These are phyloP conservation scores for Phytophthora macrochlamydospora DNA, from an alignment of 352 stramenopile species.

Conservation along the genomic window DNA sequence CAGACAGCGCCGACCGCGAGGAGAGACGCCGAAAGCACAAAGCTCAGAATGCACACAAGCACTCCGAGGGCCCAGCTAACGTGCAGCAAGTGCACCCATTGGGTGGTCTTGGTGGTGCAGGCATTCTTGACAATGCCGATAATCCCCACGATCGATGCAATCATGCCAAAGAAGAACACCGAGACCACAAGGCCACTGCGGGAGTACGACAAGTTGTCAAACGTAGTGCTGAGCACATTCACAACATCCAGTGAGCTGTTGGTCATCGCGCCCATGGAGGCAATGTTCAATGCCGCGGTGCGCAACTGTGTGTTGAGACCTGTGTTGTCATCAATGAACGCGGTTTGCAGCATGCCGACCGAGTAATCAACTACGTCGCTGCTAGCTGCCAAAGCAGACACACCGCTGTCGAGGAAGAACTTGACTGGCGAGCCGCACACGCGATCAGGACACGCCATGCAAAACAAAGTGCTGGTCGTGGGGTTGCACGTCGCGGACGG, in stretches of 20 bases:
- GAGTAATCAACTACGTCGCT: slow-evolving; percentile 29
- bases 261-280: slow-evolving; percentile 53
- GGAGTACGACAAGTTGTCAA: slow-evolving; percentile 81
- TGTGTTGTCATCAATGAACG: slow-evolving; percentile 50
- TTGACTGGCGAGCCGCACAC: slow-evolving; percentile 59
- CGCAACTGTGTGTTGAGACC: slow-evolving; percentile 49
- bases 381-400: slow-evolving; percentile 17
- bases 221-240: slow-evolving; percentile 61
- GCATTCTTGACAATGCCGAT: slow-evolving; percentile 79
- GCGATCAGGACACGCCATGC: slow-evolving; percentile 53
- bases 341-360: slow-evolving; percentile 43
- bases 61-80: slow-evolving; percentile 75
- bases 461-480: slow-evolving; percentile 43
- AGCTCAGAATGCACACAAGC: slow-evolving; percentile 81
- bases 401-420: slow-evolving; percentile 42
- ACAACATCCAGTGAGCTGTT: slow-evolving; percentile 65
- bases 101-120: slow-evolving; percentile 69
- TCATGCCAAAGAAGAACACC: slow-evolving; percentile 77
- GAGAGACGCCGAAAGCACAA: slow-evolving; percentile 72
- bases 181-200: slow-evolving; percentile 74
- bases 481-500: slow-evolving; percentile 52
- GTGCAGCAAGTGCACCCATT: slow-evolving; percentile 80
- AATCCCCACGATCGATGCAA: slow-evolving; percentile 67
- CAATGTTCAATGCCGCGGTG: slow-evolving; percentile 54
- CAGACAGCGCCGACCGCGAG: slow-evolving; percentile 78